Percentiles rank a stretch among this genome's conserved stretches.
Evolutionary conservation across 331 rosid genomes (phyloP).

Genomic region (Dryas integrifolia): DNA sequence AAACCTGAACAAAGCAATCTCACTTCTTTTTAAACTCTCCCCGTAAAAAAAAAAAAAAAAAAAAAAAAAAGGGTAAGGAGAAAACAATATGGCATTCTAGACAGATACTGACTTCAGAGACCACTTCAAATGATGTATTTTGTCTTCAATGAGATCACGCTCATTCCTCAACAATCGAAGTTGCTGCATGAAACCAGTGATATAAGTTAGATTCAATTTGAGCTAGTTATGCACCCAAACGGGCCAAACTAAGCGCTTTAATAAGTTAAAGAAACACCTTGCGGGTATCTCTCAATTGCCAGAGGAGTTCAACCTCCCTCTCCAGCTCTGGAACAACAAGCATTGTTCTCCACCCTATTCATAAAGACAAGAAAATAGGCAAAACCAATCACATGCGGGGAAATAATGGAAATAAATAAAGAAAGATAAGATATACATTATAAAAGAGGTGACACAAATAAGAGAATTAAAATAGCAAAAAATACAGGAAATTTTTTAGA

Average conservation of each 20-base stretch:
- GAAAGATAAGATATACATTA: not conserved
- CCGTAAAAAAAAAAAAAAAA: slow-evolving; percentile 3
- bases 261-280: slow-evolving; percentile 50
- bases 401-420: not conserved
- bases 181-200: slow-evolving; percentile 45
- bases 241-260: not conserved
- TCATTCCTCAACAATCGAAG: slow-evolving; percentile 74
- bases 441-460: not conserved
- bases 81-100: slow-evolving; percentile 11
- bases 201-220: not conserved
- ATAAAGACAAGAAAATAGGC: slow-evolving; percentile 12
- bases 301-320: slow-evolving; percentile 84
- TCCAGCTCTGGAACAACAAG: slow-evolving; percentile 97
- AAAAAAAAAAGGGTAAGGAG: not conserved
- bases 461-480: not conserved
- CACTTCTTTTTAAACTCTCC: slow-evolving; percentile 10
- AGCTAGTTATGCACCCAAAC: not conserved
- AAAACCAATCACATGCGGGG: not conserved
- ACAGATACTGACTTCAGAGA: slow-evolving; percentile 62
- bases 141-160: slow-evolving; percentile 80
- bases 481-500: slow-evolving; percentile 22
- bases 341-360: slow-evolving; percentile 99
- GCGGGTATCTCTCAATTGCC: slow-evolving; percentile 73
- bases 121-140: slow-evolving; percentile 80
- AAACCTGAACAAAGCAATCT: slow-evolving; percentile 41